Conservation (phyloP, 345 rosid species). For the Ailanthus altissimus region DNA sequence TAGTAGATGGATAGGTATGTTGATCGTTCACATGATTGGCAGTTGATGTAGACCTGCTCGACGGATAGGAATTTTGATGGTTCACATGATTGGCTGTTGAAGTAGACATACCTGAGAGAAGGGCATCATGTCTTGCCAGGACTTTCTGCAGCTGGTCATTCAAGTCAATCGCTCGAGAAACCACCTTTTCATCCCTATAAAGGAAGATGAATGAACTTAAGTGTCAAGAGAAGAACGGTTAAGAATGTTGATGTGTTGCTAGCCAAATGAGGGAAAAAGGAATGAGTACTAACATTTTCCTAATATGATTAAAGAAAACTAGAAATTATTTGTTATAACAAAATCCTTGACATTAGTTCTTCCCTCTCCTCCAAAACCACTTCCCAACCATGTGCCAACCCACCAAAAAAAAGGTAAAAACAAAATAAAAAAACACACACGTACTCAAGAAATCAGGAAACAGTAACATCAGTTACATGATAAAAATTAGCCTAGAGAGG, state of each 20-base stretch:
- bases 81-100: constrained; percentile 41
- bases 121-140: constrained; percentile 74
- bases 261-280: background rate
- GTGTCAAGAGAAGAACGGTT: background rate
- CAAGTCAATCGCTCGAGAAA: constrained; percentile 88
- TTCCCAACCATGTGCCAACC: background rate
- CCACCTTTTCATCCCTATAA: constrained; percentile 75
- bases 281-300: background rate
- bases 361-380: background rate
- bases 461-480: background rate
- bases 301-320: background rate
- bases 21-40: constrained; percentile 28
- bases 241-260: background rate
- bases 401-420: background rate
- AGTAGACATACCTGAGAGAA: constrained; percentile 51
- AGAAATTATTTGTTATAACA: too few species aligned
- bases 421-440: background rate
- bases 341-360: background rate
- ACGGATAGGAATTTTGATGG: constrained; percentile 55
- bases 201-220: constrained; percentile 21
- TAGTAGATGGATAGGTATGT: constrained; percentile 56
- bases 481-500: background rate
- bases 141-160: constrained; percentile 89
- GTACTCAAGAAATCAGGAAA: background rate
- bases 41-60: constrained; percentile 44